A percentile compares a stretch with the other conserved stretches of the same genome.
Evolutionary conservation across 225 moss, liverwort and hornwort genomes (phyloP).

Genomic region (Pseudisothecium myosuroides): DNA sequence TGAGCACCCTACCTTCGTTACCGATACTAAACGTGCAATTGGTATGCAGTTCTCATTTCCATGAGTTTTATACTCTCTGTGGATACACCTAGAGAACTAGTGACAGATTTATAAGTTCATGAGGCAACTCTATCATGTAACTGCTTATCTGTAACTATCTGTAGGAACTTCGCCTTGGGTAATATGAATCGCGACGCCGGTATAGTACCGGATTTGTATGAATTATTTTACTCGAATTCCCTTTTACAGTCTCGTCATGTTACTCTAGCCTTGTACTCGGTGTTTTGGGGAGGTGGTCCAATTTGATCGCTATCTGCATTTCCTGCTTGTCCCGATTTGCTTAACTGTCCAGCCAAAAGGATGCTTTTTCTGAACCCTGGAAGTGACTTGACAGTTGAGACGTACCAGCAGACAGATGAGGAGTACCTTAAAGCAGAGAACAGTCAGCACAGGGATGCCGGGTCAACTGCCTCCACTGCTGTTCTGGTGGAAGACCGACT

Average conservation of each 20-base stretch:
- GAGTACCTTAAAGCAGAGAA: constrained; percentile 73
- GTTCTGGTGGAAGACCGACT: constrained; percentile 79
- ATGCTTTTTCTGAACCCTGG: neutral
- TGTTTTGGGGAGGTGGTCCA: neutral
- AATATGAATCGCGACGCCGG: no score
- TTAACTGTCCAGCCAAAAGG: neutral
- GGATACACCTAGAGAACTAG: neutral
- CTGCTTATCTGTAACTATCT: neutral
- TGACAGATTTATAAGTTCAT: neutral
- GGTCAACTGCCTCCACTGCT: constrained; percentile 94
- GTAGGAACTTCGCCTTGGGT: neutral
- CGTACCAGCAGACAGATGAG: constrained; percentile 77
- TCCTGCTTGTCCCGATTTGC: neutral
- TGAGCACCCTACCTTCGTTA: constrained; percentile 66
- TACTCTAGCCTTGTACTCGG: neutral
- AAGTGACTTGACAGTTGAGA: constrained; percentile 50
- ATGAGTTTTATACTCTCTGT: neutral
- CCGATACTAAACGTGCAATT: constrained; percentile 68
- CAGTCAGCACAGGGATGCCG: constrained; percentile 77
- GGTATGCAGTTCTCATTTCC: constrained; percentile 20
- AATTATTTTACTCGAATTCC: neutral
- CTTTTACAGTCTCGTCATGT: neutral
- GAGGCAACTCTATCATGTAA: neutral
- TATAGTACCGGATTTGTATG: neutral
- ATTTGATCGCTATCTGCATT: neutral